These are phyloP conservation scores for Geotrichum histeridarum DNA, from an alignment of 1,139 yeast species.

Conservation along the genomic window DNA sequence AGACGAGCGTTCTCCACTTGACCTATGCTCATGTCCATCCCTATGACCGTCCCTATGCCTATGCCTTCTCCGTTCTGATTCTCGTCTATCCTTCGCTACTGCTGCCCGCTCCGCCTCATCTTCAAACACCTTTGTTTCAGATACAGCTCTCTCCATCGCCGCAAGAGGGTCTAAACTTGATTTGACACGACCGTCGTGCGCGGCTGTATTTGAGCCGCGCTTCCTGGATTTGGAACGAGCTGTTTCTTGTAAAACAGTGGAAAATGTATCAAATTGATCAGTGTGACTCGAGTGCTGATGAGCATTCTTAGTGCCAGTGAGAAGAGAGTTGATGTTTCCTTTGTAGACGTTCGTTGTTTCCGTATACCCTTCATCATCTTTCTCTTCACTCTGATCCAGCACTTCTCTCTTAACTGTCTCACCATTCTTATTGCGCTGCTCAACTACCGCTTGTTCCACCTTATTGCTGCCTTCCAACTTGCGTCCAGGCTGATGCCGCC, in stretches of 20 bases:
- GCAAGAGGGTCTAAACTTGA: slow-evolving; percentile 6
- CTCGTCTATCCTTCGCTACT: not conserved
- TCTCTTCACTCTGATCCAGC: not conserved
- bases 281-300: too few relatives aligned
- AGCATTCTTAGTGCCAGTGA: not conserved
- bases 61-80: not conserved
- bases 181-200: not conserved
- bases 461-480: not conserved
- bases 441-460: not conserved
- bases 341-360: slow-evolving; percentile 1
- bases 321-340: not conserved
- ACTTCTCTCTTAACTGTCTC: not conserved
- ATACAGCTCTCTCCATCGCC: not conserved
- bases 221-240: too few relatives aligned
- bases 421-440: not conserved
- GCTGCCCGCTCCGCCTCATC: not conserved
- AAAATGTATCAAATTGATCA: too few relatives aligned
- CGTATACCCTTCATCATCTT: not conserved
- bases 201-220: not conserved
- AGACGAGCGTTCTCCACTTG: not conserved
- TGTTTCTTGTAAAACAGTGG: too few relatives aligned
- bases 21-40: not conserved
- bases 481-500: not conserved
- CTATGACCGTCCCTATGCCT: not conserved
- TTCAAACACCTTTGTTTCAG: not conserved